Conservation (phyloP, 1,284 basidiomycete species). For the Cutaneotrichosporon daszewskae region DNA sequence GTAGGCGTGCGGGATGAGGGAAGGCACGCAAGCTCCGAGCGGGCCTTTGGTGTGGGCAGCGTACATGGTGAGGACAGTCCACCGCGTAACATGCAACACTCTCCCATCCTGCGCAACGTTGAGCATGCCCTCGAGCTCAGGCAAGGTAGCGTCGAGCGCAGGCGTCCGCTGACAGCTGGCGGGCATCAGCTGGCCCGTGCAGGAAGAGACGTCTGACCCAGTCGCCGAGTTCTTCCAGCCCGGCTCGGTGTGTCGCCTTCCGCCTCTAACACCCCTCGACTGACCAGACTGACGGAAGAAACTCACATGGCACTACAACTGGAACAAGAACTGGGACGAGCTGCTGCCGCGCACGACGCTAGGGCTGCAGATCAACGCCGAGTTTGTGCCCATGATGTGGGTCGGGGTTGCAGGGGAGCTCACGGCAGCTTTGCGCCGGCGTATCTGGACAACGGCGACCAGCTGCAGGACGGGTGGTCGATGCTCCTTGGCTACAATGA, state of each 20-base stretch:
- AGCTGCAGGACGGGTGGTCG: slow-evolving; percentile 25
- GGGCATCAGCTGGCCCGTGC: slow-evolving; percentile 41
- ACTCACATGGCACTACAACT: slow-evolving; percentile 44
- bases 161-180: slow-evolving; percentile 17
- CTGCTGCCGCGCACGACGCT: slow-evolving; percentile 29
- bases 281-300: slow-evolving; percentile 5
- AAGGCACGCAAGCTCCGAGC: no score
- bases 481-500: slow-evolving; percentile 42
- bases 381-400: slow-evolving; percentile 45
- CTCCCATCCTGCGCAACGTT: no score
- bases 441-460: slow-evolving; percentile 28
- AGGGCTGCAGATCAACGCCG: slow-evolving; percentile 30
- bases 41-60: no score
- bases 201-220: slow-evolving; percentile 37
- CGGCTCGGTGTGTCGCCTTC: slow-evolving; percentile 25
- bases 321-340: slow-evolving; percentile 41
- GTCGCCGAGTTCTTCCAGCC: slow-evolving; percentile 36
- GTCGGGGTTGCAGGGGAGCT: slow-evolving; percentile 5
- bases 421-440: slow-evolving; percentile 33
- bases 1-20: no score
- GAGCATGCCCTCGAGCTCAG: slow-evolving; percentile 11
- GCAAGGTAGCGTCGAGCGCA: background rate
- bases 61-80: no score
- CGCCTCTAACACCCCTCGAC: background rate
- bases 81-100: no score